Evolutionary conservation across 768 basidiomycete genomes (phyloP), one percentile per base, ranked within the genome.

Genomic region (Calocybe indica): DNA sequence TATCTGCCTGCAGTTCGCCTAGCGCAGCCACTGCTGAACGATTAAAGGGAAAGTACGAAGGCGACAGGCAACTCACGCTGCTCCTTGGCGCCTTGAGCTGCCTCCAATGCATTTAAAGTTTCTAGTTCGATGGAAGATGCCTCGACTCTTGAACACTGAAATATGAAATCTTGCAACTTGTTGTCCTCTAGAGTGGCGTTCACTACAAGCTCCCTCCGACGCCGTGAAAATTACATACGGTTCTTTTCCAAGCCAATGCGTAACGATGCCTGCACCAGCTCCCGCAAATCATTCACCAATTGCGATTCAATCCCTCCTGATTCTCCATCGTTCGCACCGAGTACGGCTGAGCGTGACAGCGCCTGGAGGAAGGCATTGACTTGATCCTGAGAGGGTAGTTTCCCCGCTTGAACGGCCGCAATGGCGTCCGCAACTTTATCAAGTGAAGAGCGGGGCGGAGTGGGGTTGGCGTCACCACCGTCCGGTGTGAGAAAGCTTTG

Each of bases 341-440:
- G 53, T 5, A 69, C 15, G 30, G 60, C 59, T 1, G 66, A 70
- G 7, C 50, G 53, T 38, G 68, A 49, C 1, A 61, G 39, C 3
- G 37, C 43, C 40, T 58, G 62, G 30, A 70, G 41, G 32, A 67
- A 52, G 1, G 38, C 40, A 10, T 58, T 54, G 3, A 67, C 37
- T 47, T 73, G 72, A 30, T 63, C 61, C 46, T 70, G 68, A 5
- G 69, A 66, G 35, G 70, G 72, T 6, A 73, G 50, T 45, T 72
- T 72, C 14, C 70, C 70, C 6, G 66, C 55, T 37, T 66, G 66
- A 7, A 70, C 22, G 11, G 66, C 69, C 4, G 64, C 66, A 7
- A 68, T 46, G n/a, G 62, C 53, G 46, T 71, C 69, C 30, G 59
- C 61, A 7, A 65, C 41, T 46, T 68, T 69, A 34, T 68, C 63